A percentile compares a stretch with the other conserved stretches of the same genome.
Evolutionary conservation across 2,329 filamentous ascomycete species (phyloP).

Genomic region (Pseudogymnoascus sp.): DNA sequence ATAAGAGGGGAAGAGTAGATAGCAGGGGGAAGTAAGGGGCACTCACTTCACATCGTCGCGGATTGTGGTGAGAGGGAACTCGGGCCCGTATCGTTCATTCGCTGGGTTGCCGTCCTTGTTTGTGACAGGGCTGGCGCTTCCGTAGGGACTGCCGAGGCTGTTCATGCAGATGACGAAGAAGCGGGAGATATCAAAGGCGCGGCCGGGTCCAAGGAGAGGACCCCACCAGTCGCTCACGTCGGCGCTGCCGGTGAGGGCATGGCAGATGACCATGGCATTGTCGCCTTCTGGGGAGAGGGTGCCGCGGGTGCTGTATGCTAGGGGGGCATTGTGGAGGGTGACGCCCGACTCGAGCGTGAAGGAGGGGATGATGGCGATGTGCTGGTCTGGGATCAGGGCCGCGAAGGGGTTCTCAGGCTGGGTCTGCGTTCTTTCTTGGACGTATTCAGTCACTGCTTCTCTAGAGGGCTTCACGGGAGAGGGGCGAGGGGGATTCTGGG

Average conservation of each 20-base stretch:
- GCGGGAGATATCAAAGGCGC: constrained; percentile 70
- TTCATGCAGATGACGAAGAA: constrained; percentile 87
- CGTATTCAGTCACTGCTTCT: constrained; percentile 48
- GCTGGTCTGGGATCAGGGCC: constrained; percentile 76
- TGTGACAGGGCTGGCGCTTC: constrained; percentile 81
- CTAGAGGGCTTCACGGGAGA: constrained; percentile 10
- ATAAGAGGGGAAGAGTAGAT: too few species aligned
- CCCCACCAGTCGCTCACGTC: constrained; percentile 88
- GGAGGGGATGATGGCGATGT: constrained; percentile 74
- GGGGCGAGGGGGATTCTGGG: neutral
- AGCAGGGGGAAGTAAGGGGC: neutral
- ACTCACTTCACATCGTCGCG: constrained; percentile 88
- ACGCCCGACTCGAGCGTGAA: constrained; percentile 93
- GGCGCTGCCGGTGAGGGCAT: constrained; percentile 76
- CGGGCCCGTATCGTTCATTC: constrained; percentile 78
- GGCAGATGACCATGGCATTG: constrained; percentile 71
- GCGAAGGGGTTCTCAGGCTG: constrained; percentile 92
- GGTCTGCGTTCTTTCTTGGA: constrained; percentile 49
- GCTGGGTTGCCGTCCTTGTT: constrained; percentile 70
- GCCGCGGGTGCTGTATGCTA: constrained; percentile 60
- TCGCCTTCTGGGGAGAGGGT: constrained; percentile 48
- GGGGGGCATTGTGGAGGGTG: constrained; percentile 64
- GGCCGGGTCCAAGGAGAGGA: constrained; percentile 66
- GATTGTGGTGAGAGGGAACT: constrained; percentile 92
- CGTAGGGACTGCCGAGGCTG: constrained; percentile 76